Evolutionary conservation across 176 grass and related monocot species (phyloP).

Genomic region (Oryza brachyantha): DNA sequence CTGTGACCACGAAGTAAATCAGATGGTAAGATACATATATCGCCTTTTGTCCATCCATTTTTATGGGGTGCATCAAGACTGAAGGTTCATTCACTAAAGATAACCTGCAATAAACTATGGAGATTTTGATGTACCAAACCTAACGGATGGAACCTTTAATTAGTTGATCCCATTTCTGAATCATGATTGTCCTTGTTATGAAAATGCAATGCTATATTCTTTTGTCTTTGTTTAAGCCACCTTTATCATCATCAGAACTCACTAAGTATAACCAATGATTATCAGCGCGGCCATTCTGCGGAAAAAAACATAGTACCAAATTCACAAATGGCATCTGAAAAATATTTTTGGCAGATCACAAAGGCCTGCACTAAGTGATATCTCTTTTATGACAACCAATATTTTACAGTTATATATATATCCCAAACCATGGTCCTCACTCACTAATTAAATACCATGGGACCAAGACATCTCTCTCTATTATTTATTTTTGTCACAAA

Average conservation of each 20-base stretch:
- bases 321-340: not conserved
- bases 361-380: not conserved
- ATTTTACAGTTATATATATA: not conserved
- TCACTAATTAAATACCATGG: not conserved
- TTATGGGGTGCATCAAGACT: not conserved
- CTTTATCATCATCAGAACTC: slow-evolving; percentile 25
- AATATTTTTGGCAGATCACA: not conserved
- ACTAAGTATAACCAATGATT: slow-evolving; percentile 16
- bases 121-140: slow-evolving; percentile 5
- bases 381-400: not conserved
- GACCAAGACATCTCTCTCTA: not conserved
- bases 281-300: not conserved
- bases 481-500: not conserved
- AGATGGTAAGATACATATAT: not conserved
- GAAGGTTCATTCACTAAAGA: not conserved
- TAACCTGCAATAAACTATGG: not conserved
- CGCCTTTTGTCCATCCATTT: not conserved
- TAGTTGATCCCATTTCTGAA: slow-evolving; percentile 27
- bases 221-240: slow-evolving; percentile 21
- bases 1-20: not conserved
- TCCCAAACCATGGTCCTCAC: not conserved
- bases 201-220: slow-evolving; percentile 11
- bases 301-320: not conserved
- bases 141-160: slow-evolving; percentile 20
- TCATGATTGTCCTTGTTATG: slow-evolving; percentile 21